Evolutionary conservation across 192 early-diverging fungal genomes (phyloP).

Genomic region (Coemansia nantahalensis): DNA sequence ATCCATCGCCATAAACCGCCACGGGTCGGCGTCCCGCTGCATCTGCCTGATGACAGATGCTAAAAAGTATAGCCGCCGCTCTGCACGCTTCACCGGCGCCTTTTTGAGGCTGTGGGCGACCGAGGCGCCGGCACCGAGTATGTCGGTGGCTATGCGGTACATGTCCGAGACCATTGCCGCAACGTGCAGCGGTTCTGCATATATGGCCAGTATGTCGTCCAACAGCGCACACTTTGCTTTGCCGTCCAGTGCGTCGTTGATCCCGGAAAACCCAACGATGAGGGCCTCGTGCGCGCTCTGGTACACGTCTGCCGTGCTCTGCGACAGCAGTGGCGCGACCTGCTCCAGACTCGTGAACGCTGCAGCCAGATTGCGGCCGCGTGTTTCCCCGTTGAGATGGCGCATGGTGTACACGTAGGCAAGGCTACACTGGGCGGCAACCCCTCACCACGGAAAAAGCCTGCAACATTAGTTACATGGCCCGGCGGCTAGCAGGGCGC

Average conservation of each 20-base stretch:
- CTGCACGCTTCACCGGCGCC: constrained; percentile 10
- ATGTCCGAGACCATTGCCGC: constrained; percentile 39
- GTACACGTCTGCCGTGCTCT: constrained; percentile 27
- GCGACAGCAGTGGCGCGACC: constrained; percentile 22
- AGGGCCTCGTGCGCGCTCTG: constrained; percentile 32
- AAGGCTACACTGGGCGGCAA: no score
- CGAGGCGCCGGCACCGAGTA: background rate
- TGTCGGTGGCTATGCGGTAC: constrained; percentile 16
- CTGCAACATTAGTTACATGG: no score
- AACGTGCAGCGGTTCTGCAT: constrained; percentile 9
- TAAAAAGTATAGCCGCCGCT: constrained; percentile 32
- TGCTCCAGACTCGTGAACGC: constrained; percentile 16
- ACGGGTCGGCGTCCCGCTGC: constrained; percentile 18
- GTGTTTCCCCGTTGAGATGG: constrained; percentile 37
- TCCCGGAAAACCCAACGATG: constrained; percentile 16
- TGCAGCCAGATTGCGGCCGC: constrained; percentile 7
- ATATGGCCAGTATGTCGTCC: constrained; percentile 27
- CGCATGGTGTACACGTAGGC: constrained; percentile 50
- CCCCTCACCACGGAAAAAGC: background rate
- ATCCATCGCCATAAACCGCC: constrained; percentile 44
- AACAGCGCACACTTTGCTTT: constrained; percentile 23
- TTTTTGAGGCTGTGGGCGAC: background rate
- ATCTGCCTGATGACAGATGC: constrained; percentile 36
- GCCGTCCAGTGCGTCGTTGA: constrained; percentile 18
- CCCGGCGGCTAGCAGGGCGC: no score